Evolutionary conservation across 2,329 filamentous ascomycete genomes (phyloP).

Genomic region (Botrytis deweyae): DNA sequence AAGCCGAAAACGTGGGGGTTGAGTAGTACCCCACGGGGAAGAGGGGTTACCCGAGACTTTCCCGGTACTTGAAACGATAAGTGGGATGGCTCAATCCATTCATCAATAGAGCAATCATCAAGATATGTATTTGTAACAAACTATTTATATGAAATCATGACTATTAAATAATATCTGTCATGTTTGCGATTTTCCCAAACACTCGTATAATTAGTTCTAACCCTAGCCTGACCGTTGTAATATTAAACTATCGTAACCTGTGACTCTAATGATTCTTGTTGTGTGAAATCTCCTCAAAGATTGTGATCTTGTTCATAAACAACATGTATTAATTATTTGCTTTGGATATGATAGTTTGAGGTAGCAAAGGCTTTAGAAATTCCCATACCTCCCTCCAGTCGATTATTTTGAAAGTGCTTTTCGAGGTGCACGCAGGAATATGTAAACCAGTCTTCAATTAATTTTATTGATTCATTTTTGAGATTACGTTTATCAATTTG

Average conservation of each 20-base stretch:
- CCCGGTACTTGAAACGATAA: neutral
- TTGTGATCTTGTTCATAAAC: neutral
- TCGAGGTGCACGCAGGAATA: fast-evolving
- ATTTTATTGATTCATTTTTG: neutral
- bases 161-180: neutral
- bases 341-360: neutral
- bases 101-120: neutral
- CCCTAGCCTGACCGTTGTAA: neutral
- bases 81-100: neutral
- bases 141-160: neutral
- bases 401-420: neutral
- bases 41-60: neutral
- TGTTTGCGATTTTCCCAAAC: neutral
- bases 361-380: neutral
- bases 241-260: neutral
- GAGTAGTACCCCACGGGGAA: neutral
- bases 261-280: neutral
- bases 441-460: neutral
- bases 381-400: neutral
- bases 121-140: neutral
- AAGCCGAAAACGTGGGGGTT: neutral
- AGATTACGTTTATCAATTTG: neutral
- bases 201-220: neutral
- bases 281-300: neutral
- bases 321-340: neutral